These are phyloP conservation scores for Chrysoporthe deuterocubensis DNA, from an alignment of 2,329 filamentous ascomycete species.

Conservation along the genomic window DNA sequence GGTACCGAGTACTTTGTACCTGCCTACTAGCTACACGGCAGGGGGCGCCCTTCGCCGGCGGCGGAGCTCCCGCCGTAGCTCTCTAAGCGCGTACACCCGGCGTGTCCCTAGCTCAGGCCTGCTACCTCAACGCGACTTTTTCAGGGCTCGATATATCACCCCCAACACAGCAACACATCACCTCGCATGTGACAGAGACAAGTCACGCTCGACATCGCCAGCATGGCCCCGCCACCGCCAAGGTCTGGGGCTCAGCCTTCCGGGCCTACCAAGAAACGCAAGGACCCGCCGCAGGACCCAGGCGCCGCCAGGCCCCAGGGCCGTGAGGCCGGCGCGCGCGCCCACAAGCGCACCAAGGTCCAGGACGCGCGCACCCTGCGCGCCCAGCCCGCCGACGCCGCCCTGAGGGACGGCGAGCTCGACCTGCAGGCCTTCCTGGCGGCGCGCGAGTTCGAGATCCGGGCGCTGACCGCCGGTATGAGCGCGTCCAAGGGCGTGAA, in stretches of 20 bases:
- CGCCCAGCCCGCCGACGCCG: conserved; percentile 54
- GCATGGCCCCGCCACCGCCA: conserved; percentile 32
- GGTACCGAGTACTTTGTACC: background rate
- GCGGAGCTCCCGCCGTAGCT: no score
- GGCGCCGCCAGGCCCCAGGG: conserved; percentile 30
- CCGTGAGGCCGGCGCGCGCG: conserved; percentile 34
- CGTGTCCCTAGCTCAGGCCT: background rate
- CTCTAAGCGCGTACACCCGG: no score
- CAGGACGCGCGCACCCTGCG: conserved; percentile 54
- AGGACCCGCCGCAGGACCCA: conserved; percentile 25
- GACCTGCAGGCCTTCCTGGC: conserved; percentile 84
- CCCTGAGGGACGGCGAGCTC: conserved; percentile 73
- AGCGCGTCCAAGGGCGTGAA: conserved; percentile 66
- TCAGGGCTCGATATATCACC: background rate
- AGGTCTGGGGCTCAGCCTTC: conserved; percentile 20
- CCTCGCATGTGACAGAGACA: background rate
- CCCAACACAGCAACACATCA: conserved; percentile 2
- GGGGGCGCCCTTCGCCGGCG: background rate
- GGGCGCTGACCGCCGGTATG: conserved; percentile 82
- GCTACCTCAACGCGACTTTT: background rate
- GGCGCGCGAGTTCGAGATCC: conserved; percentile 87
- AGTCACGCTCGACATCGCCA: background rate
- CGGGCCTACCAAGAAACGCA: conserved; percentile 32
- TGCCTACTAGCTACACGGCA: background rate
- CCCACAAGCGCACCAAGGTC: conserved; percentile 51